Conservation (phyloP, 352 stramenopile species). For the Phytophthora quininea region DNA sequence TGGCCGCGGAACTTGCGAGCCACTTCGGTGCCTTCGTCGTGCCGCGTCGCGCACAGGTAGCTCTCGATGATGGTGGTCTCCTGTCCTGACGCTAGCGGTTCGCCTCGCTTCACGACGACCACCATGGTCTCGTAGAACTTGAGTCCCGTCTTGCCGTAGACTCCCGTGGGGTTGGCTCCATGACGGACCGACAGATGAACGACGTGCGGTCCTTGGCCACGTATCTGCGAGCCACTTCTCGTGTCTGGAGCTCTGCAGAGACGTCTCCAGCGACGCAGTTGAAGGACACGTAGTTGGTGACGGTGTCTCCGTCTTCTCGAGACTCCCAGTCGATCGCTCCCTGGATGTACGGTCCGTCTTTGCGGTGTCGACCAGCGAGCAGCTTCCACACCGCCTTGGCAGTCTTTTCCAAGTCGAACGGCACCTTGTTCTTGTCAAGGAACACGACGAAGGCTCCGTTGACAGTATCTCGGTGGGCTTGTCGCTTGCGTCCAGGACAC, state of each 20-base stretch:
- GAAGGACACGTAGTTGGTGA: conserved; percentile 30
- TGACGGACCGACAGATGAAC: conserved; percentile 32
- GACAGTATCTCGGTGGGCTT: conserved; percentile 16
- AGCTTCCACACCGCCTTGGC: conserved; percentile 34
- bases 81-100: conserved; percentile 8
- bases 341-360: conserved; percentile 21
- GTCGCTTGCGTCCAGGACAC: conserved; percentile 21
- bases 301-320: conserved; percentile 14
- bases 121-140: conserved; percentile 37
- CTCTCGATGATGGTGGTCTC: conserved; percentile 36
- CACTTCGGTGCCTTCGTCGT: conserved; percentile 25
- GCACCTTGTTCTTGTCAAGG: conserved; percentile 36
- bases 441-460: conserved; percentile 27
- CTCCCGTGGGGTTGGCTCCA: conserved; percentile 22
- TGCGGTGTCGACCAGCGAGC: conserved; percentile 22
- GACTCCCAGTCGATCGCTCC: conserved; percentile 28
- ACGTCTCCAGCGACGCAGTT: conserved; percentile 22
- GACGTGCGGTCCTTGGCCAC: conserved; percentile 16
- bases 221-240: conserved; percentile 28
- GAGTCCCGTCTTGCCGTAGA: conserved; percentile 6
- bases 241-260: conserved; percentile 25
- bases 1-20: conserved; percentile 30
- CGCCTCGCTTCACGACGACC: conserved; percentile 22
- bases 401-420: conserved; percentile 32
- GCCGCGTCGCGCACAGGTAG: conserved; percentile 30